These are phyloP conservation scores for Aureobasidium sp. DNA, from an alignment of 2,329 filamentous ascomycete species.

Conservation along the genomic window DNA sequence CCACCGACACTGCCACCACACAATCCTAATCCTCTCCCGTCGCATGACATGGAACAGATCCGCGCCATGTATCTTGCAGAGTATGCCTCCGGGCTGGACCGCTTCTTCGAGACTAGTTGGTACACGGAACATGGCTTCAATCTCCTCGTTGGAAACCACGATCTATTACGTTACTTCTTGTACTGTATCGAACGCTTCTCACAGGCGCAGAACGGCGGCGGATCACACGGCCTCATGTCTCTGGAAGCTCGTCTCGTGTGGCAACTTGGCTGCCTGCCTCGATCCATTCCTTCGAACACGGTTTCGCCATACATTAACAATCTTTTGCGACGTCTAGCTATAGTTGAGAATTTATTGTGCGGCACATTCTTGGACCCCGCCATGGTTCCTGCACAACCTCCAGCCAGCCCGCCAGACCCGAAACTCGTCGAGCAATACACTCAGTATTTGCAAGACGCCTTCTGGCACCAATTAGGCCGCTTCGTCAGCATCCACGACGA, in stretches of 20 bases:
- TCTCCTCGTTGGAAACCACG: neutral
- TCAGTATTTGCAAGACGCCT: constrained; percentile 37
- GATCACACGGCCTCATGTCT: constrained; percentile 34
- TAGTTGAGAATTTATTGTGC: constrained; percentile 70
- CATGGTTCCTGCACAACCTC: constrained; percentile 43
- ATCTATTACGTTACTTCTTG: constrained; percentile 58
- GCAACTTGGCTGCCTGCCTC: constrained; percentile 48
- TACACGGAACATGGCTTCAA: constrained; percentile 45
- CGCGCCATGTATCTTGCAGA: constrained; percentile 66
- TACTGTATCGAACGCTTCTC: constrained; percentile 50
- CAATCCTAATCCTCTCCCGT: constrained; percentile 32
- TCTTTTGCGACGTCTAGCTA: constrained; percentile 58
- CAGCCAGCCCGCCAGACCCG: constrained; percentile 25
- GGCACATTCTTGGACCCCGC: constrained; percentile 61
- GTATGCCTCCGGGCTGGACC: constrained; percentile 67
- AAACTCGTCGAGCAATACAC: constrained; percentile 17
- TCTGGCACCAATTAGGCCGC: constrained; percentile 73
- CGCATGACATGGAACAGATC: constrained; percentile 66
- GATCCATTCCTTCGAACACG: constrained; percentile 20
- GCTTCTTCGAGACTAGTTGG: constrained; percentile 78
- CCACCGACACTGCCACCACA: constrained; percentile 44
- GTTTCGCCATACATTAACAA: constrained; percentile 44
- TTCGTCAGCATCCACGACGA: constrained; percentile 62
- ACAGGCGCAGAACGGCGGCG: neutral
- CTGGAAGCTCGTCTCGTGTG: constrained; percentile 56